Percentiles rank a stretch among this genome's conserved stretches.
These are phyloP conservation scores for Royoungia palumana DNA, from an alignment of 768 basidiomycete species.

Conservation along the genomic window DNA sequence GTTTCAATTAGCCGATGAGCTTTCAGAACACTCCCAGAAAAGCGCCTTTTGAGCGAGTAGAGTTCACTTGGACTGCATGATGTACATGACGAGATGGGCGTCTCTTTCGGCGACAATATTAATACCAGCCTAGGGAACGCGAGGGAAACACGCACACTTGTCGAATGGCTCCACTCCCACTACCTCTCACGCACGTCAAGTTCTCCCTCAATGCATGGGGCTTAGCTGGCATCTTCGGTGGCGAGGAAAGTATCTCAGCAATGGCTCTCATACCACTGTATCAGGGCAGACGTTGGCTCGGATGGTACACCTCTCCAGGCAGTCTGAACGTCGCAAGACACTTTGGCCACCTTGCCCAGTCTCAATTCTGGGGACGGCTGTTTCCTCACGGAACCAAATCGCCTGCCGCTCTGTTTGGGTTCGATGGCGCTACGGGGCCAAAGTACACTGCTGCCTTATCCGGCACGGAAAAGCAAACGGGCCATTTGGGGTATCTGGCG, in stretches of 20 bases:
- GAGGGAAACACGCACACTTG: background rate
- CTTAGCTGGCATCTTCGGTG: slow-evolving; percentile 35
- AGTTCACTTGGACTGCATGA: no score
- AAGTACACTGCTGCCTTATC: slow-evolving; percentile 24
- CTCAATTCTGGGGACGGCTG: slow-evolving; percentile 23
- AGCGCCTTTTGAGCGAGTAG: no score
- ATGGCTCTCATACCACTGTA: slow-evolving; percentile 30
- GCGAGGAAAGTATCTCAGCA: slow-evolving; percentile 31
- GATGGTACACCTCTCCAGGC: slow-evolving; percentile 36
- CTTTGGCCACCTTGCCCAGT: slow-evolving; percentile 27
- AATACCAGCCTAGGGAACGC: no score
- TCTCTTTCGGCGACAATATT: no score
- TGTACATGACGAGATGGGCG: no score
- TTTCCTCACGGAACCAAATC: slow-evolving; percentile 23
- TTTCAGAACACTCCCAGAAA: no score
- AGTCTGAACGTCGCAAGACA: slow-evolving; percentile 28
- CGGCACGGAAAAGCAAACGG: slow-evolving; percentile 27
- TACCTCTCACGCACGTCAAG: slow-evolving; percentile 4
- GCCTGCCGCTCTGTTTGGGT: slow-evolving; percentile 20
- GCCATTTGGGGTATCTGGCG: slow-evolving; percentile 27
- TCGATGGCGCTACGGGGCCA: slow-evolving; percentile 28
- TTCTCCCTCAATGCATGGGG: slow-evolving; percentile 28
- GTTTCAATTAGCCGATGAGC: no score
- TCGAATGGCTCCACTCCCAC: slow-evolving; percentile 13
- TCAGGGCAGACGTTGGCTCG: slow-evolving; percentile 28